Evolutionary conservation across 1,139 yeast genomes (phyloP), one percentile per base, ranked within the genome.

Genomic region (Candida labiduridarum): DNA sequence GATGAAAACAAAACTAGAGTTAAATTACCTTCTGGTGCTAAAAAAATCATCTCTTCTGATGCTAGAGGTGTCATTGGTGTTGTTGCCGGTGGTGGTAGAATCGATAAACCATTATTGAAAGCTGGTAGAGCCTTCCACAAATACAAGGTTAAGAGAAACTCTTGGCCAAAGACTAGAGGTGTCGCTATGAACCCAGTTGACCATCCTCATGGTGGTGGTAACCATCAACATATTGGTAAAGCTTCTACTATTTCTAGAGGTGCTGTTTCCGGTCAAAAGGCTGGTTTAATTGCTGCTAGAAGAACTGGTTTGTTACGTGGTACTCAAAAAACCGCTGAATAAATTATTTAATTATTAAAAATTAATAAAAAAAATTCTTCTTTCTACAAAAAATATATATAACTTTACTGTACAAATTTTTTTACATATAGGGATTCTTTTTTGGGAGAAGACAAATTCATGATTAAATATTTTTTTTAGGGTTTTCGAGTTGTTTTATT

Each of bases 131-230:
- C 98, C 64, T 92, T 85, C 96, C 97, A 91, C 91, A 94, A 94
- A 85, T 90, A 86, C 94, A 90, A 82, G 83, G 96, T 90, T 72
- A 91, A 92, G 95, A 87, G 97, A 84, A 89, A 92, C 96, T 89
- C 96, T 65, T 91, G 97, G 97, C 97, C 97, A 82, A 90, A 89
- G 89, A 92, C 97, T 76, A 90, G 97, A 84, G 98, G 97, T 91
- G 97, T 91, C 78, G 97, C 97, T 78, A 91, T 91, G 97, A 89
- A 91, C 84, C 98, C 98, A 80, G 98, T 92, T 76, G 98, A 92
- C 79, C 98, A 92, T 85, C 98, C 98, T 78, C 98, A 92, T 80
- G 99, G 99, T 89, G 99, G 99, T 92, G 99, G 99, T 94, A 94
- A 94, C 97, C 99, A 94, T 83, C 99, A 94, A 86, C 99, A 94